A percentile compares a stretch with the other conserved stretches of the same genome.
Evolutionary conservation across 176 grass and related monocot species (phyloP).

Genomic region (Aegilops longissima): DNA sequence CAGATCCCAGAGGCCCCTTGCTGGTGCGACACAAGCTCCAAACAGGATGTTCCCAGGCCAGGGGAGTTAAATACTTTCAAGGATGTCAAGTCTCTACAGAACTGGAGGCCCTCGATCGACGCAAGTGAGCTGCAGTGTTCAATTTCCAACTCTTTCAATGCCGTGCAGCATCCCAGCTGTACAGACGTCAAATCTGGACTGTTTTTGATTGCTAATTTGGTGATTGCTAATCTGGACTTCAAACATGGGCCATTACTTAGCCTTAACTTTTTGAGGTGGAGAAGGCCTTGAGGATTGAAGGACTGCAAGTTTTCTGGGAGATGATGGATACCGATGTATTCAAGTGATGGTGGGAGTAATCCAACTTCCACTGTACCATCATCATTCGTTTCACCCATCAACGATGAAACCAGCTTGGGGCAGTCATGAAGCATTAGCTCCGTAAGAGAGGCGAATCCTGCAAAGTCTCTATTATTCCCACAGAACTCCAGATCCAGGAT

Average conservation of each 20-base stretch:
- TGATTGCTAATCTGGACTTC: background rate
- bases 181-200: background rate
- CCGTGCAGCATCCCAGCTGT: background rate
- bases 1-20: background rate
- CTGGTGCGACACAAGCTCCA: background rate
- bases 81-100: background rate
- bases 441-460: background rate
- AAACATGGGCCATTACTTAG: background rate
- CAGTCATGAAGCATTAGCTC: fast-evolving
- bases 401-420: background rate
- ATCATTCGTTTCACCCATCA: background rate
- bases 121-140: fast-evolving
- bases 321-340: fast-evolving
- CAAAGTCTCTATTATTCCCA: background rate
- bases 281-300: background rate
- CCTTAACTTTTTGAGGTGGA: background rate
- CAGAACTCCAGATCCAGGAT: background rate
- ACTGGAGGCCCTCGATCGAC: background rate
- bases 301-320: background rate
- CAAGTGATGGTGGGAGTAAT: background rate
- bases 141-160: background rate
- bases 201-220: too few species aligned
- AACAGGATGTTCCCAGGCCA: fast-evolving
- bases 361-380: background rate
- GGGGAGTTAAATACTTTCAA: background rate